Percentiles rank a stretch among this genome's conserved stretches.
Evolutionary conservation across 257 asterid genomes (phyloP).

Genomic region (Scutellaria galericulata): DNA sequence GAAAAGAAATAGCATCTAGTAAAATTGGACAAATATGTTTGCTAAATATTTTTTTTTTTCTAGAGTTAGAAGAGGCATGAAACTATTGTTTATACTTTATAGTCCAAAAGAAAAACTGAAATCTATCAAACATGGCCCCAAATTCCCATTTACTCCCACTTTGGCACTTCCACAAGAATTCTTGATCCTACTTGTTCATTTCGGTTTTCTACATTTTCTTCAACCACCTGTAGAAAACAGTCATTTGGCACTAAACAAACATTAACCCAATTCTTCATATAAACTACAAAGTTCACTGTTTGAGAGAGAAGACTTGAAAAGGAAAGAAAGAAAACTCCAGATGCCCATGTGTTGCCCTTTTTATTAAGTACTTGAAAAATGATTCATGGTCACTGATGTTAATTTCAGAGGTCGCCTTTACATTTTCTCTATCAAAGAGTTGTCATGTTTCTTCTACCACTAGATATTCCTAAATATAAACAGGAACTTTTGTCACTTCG

Average conservation of each 20-base stretch:
- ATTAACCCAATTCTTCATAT: conserved; percentile 1
- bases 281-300: background rate
- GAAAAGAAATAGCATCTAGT: conserved; percentile 23
- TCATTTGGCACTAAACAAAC: background rate
- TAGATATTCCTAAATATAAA: conserved; percentile 13
- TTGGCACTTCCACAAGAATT: background rate
- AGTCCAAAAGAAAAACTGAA: background rate
- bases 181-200: background rate
- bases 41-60: background rate
- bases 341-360: background rate
- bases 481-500: background rate
- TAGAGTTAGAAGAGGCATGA: background rate
- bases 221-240: conserved; percentile 9
- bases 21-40: background rate
- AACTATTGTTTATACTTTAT: background rate
- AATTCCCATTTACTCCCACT: background rate
- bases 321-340: background rate
- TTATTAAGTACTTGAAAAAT: background rate
- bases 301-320: background rate
- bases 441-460: conserved; percentile 21
- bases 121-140: background rate
- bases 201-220: background rate
- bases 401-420: conserved; percentile 7
- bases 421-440: background rate
- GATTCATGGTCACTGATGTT: background rate